Evolutionary conservation across 2,329 filamentous ascomycete species (phyloP).

Genomic region (Atkinsonella hypoxylon): DNA sequence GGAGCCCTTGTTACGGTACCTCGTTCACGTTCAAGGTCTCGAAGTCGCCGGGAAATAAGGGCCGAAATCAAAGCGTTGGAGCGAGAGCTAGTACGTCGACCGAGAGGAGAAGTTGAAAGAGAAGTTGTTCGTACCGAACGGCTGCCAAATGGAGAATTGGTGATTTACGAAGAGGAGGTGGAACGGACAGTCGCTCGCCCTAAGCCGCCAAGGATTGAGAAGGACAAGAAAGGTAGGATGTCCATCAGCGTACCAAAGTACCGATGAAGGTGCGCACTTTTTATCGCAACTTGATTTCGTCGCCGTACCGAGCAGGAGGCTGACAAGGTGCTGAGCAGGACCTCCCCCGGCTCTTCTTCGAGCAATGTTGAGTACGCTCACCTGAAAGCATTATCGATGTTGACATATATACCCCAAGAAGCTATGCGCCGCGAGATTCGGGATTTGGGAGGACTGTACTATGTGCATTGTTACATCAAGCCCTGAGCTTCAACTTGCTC

Average conservation of each 20-base stretch:
- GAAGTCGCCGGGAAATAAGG: constrained; percentile 51
- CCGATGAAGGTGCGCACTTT: constrained; percentile 41
- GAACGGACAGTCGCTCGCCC: constrained; percentile 42
- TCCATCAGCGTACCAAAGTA: constrained; percentile 68
- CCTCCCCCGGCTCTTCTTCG: constrained; percentile 52
- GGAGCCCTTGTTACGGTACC: constrained; percentile 27
- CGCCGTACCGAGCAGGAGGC: constrained; percentile 13
- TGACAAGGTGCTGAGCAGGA: constrained; percentile 33
- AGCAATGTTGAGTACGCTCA: constrained; percentile 61
- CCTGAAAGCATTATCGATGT: constrained; percentile 28
- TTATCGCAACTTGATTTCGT: constrained; percentile 9
- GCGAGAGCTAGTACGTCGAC: constrained; percentile 28
- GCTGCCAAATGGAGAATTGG: constrained; percentile 46
- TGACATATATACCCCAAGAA: neutral
- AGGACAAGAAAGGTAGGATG: constrained; percentile 94
- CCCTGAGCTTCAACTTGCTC: no score
- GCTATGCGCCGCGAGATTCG: no score
- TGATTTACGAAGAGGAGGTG: constrained; percentile 50
- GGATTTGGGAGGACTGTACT: neutral
- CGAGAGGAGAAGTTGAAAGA: constrained; percentile 28
- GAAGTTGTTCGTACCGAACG: constrained; percentile 46
- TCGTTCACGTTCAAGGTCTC: constrained; percentile 29
- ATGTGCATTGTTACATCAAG: neutral
- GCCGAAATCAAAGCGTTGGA: constrained; percentile 63
- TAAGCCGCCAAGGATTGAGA: constrained; percentile 60